Evolutionary conservation across 2,329 filamentous ascomycete genomes (phyloP).

Genomic region (Trichophyton rubrum): DNA sequence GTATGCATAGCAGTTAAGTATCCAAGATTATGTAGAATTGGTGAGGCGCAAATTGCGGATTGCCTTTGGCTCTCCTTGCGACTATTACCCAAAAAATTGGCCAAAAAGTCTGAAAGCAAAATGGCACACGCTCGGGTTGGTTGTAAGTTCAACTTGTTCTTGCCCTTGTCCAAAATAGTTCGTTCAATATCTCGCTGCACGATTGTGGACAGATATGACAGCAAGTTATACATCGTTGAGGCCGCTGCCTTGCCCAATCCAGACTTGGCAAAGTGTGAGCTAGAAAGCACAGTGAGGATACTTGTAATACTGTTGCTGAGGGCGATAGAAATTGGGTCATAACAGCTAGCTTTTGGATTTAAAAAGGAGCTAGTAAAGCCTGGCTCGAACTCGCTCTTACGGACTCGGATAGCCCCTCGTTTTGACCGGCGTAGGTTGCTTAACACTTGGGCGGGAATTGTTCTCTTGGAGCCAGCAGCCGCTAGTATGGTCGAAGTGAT

Average conservation of each 20-base stretch:
- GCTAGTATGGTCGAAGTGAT: conserved; percentile 7
- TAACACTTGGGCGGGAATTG: neutral
- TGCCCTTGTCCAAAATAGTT: neutral
- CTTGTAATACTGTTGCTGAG: conserved; percentile 14
- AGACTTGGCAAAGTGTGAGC: conserved; percentile 9
- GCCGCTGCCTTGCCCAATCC: neutral
- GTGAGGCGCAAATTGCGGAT: neutral
- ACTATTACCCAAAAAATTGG: conserved; percentile 5
- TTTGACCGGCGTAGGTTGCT: neutral
- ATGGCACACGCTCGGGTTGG: conserved; percentile 11
- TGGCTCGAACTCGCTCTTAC: neutral
- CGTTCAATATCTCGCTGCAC: conserved; percentile 9
- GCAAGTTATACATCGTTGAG: conserved; percentile 9
- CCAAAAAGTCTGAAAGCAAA: conserved; percentile 12
- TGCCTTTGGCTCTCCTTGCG: neutral
- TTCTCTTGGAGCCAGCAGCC: neutral
- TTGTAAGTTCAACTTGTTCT: conserved; percentile 1
- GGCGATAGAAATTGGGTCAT: conserved; percentile 6
- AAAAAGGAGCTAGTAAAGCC: neutral
- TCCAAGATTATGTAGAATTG: conserved; percentile 18
- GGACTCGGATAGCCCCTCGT: neutral
- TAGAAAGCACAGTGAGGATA: conserved; percentile 11
- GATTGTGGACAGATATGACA: conserved; percentile 6
- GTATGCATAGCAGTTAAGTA: conserved; percentile 20
- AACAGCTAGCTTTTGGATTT: neutral